Base-by-base conservation (phyloP, 2,329 filamentous ascomycete species). In the Penicillium sp. region DNA sequence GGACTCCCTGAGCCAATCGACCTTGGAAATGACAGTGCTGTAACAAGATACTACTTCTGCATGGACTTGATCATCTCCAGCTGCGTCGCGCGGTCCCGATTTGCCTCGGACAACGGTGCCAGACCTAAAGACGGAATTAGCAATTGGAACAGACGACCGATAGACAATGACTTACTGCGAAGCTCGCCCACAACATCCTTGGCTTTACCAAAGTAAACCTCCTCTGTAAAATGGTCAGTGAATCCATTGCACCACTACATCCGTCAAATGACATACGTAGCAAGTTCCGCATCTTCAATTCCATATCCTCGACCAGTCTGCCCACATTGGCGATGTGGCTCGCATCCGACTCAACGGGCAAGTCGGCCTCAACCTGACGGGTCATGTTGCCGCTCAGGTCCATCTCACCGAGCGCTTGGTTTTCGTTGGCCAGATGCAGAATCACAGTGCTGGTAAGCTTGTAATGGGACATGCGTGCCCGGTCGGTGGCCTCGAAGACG, bases 141-240 rank as follows among this genome's bases (percentile, higher is more conserved):
- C 8, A 18, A 8, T 6, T 16, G 5, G 16, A 34, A 18, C 2
- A 1, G 6, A 18, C 0, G 9, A 18, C 16, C 16, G 5, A 11
- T 34, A 11, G 14, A 11, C 18, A 40, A 27, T 23, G 47, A 63
- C 74, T 69, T 73, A 78, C 90, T 97, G 68, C 93, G 80, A 70
- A 98, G 73, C 69, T 98, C 91, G 45, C 91, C 93, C 3, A 98
- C 91, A 3, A 98, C 89, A 71, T 98, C 93, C 79, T 95, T 96
- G 45, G 93, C 91, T 77, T 98, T 98, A 66, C 93, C 93, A 72
- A 98, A 98, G 74, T 98, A 98, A 40, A 98, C 93, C 73, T 98
- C 93, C 77, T 98, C 76, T 78, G 26, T 16, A n/a, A 23, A 24
- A 29, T 20, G 5, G 22, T 37, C 18, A 37, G 18, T 14, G 20